phyloP scores from a whole-genome alignment of 2,329 filamentous ascomycete species.

The Cladophialophora carrionii region DNA sequence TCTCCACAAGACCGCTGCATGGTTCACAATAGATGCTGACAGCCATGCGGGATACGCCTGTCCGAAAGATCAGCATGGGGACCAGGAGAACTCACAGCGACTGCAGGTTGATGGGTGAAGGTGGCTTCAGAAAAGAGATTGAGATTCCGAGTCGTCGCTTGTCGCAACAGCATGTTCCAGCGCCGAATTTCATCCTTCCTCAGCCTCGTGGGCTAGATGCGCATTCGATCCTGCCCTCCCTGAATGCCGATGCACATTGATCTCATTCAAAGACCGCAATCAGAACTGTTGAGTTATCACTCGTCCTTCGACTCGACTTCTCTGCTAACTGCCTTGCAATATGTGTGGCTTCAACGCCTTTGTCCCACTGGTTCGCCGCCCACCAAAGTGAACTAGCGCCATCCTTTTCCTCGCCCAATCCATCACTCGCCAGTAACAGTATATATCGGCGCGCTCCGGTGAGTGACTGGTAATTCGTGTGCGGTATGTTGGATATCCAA shows the following conservation, averaged over 20 bases:
- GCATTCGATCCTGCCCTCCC: neutral
- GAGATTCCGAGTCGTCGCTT: neutral
- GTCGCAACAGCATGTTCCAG: neutral
- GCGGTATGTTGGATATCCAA: slow-evolving; percentile 1
- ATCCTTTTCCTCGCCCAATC: slow-evolving; percentile 1
- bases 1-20: neutral
- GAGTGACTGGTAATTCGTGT: neutral
- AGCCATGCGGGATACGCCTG: neutral
- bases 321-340: slow-evolving; percentile 1
- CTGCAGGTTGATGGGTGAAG: neutral
- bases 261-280: neutral
- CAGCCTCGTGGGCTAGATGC: neutral
- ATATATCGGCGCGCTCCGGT: neutral
- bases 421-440: slow-evolving; percentile 3
- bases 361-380: neutral
- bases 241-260: neutral
- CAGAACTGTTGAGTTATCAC: neutral
- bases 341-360: neutral
- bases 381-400: neutral
- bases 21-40: neutral
- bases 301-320: slow-evolving; percentile 2
- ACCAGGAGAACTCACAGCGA: neutral
- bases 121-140: neutral
- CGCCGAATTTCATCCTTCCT: neutral
- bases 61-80: neutral